A percentile compares a stretch with the other conserved stretches of the same genome.
Evolutionary conservation across 225 moss, liverwort and hornwort genomes (phyloP).

Genomic region (Climacium dendroides): DNA sequence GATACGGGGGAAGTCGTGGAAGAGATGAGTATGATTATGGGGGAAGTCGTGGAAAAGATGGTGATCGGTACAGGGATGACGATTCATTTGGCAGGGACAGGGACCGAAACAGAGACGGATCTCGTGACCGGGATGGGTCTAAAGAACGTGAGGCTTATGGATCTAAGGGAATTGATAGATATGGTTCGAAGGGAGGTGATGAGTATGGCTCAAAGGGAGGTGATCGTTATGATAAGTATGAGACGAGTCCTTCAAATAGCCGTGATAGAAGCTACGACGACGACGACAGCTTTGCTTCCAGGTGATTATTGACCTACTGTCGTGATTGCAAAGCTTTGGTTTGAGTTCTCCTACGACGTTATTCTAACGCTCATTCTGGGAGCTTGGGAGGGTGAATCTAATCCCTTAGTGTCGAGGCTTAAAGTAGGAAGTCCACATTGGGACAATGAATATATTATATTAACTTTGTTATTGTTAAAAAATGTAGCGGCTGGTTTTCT

Average conservation of each 20-base stretch:
- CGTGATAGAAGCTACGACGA: conserved; percentile 29
- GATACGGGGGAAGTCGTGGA: conserved; percentile 59
- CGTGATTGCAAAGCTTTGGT: not conserved
- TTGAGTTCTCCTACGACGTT: not conserved
- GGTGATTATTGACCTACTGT: not conserved
- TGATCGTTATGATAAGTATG: conserved; percentile 39
- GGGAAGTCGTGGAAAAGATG: conserved; percentile 30
- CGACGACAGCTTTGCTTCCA: conserved; percentile 31
- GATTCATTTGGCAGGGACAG: conserved; percentile 54
- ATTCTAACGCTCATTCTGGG: not conserved
- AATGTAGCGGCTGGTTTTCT: not conserved
- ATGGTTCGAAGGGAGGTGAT: conserved; percentile 36
- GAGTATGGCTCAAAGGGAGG: conserved; percentile 23
- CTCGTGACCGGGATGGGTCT: conserved; percentile 51
- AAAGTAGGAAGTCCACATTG: not conserved
- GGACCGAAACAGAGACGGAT: conserved; percentile 52
- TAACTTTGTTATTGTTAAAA: no score
- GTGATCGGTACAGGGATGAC: conserved; percentile 79
- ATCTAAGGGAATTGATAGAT: conserved; percentile 28
- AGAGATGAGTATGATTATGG: conserved; percentile 73
- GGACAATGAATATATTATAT: no score
- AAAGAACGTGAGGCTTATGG: conserved; percentile 51
- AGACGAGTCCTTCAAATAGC: conserved; percentile 30
- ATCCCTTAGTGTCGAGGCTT: not conserved
- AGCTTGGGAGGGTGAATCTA: not conserved